Conservation (phyloP, 495 filamentous ascomycete genomes). For the Pyrenopolyporus hunteri region DNA sequence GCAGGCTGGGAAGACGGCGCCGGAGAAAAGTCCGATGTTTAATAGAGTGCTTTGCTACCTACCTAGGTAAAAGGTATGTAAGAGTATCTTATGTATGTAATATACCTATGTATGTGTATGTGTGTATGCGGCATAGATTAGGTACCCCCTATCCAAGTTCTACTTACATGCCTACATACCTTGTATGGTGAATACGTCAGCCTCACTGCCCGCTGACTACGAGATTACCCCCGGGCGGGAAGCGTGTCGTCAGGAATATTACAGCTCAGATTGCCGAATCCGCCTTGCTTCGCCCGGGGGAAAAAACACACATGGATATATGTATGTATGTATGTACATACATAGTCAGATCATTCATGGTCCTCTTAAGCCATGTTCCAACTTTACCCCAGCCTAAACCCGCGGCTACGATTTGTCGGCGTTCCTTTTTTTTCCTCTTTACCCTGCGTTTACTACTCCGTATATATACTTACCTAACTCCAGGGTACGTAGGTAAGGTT, state of each 20-base stretch:
- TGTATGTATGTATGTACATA: background rate
- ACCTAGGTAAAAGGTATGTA: no score
- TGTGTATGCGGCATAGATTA: background rate
- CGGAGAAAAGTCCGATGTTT: constrained; percentile 1
- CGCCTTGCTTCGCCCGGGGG: background rate
- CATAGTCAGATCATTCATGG: background rate
- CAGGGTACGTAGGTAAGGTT: background rate
- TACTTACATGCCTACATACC: no score
- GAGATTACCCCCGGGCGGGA: background rate
- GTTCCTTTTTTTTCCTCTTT: background rate
- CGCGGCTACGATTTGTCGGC: constrained; percentile 1
- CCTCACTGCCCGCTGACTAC: background rate
- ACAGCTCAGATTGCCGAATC: constrained; percentile 4
- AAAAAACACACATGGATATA: background rate
- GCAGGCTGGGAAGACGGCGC: background rate
- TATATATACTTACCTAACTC: no score
- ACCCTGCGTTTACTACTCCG: background rate
- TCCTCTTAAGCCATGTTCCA: no score
- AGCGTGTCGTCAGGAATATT: background rate
- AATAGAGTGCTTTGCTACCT: background rate
- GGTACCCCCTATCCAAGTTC: no score
- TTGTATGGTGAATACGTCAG: no score
- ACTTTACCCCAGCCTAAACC: constrained; percentile 1
- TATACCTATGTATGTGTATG: background rate
- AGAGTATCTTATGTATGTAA: background rate